Percentiles rank a stretch among this genome's conserved stretches.
These are phyloP conservation scores for Paxillus ammoniavirescens DNA, from an alignment of 768 basidiomycete species.

Conservation along the genomic window DNA sequence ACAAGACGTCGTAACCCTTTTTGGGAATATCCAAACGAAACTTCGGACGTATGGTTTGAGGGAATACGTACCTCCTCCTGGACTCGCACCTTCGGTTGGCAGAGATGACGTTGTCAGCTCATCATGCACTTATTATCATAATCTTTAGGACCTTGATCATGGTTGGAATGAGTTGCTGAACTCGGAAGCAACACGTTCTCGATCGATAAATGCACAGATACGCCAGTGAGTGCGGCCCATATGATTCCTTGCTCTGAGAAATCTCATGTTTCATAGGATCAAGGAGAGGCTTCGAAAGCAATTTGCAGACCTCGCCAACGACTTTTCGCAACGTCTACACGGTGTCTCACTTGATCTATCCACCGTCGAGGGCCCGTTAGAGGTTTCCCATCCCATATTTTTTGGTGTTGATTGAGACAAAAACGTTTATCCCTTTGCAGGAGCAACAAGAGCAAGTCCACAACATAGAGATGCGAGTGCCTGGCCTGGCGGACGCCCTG, in stretches of 20 bases:
- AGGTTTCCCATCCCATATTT: slow-evolving; percentile 43
- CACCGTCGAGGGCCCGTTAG: slow-evolving; percentile 70
- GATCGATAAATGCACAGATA: slow-evolving; percentile 86
- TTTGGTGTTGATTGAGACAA: slow-evolving; percentile 6
- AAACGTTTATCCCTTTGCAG: slow-evolving; percentile 34
- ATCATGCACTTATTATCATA: slow-evolving; percentile 8
- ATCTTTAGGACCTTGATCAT: slow-evolving; percentile 61
- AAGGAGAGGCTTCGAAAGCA: slow-evolving; percentile 76
- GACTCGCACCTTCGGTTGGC: slow-evolving; percentile 58
- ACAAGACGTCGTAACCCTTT: slow-evolving; percentile 82
- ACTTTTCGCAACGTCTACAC: slow-evolving; percentile 68
- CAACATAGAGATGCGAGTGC: slow-evolving; percentile 64
- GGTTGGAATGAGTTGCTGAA: slow-evolving; percentile 73
- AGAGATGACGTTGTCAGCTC: not conserved
- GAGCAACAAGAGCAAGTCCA: slow-evolving; percentile 71
- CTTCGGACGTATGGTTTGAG: slow-evolving; percentile 84
- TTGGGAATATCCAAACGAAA: slow-evolving; percentile 94
- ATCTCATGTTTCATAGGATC: slow-evolving; percentile 49
- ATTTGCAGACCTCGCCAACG: slow-evolving; percentile 76
- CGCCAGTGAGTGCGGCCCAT: slow-evolving; percentile 66
- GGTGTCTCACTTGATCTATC: slow-evolving; percentile 70
- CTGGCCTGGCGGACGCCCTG: slow-evolving; percentile 58
- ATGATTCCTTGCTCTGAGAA: not conserved
- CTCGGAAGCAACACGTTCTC: slow-evolving; percentile 74
- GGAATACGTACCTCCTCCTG: slow-evolving; percentile 77